Conservation (phyloP, 352 stramenopile genomes). For the Globisporangium splendens region DNA sequence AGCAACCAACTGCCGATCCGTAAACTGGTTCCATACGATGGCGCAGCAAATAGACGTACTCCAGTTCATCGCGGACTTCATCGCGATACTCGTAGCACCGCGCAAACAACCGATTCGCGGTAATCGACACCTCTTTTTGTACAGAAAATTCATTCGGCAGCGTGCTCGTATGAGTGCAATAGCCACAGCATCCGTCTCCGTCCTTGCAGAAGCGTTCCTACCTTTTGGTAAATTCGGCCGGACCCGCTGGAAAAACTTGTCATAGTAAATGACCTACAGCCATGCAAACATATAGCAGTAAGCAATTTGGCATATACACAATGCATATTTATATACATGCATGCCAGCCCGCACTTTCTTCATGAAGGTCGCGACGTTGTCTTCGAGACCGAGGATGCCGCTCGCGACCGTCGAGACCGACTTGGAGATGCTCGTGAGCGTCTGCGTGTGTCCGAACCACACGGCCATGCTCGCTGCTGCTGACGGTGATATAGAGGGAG, state of each 20-base stretch:
- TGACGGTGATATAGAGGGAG: no score
- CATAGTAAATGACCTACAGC: conserved; percentile 77
- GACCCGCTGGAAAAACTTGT: conserved; percentile 79
- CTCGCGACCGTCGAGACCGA: conserved; percentile 65
- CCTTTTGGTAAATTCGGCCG: conserved; percentile 43
- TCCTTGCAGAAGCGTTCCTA: no score
- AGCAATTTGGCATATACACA: neutral
- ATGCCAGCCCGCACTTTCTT: conserved; percentile 70
- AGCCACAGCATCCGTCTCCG: no score
- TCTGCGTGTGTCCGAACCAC: conserved; percentile 82
- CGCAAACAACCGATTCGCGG: conserved; percentile 52
- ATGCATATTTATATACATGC: neutral
- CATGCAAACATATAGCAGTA: conserved; percentile 1
- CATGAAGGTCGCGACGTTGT: conserved; percentile 83
- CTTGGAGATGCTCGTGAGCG: conserved; percentile 83
- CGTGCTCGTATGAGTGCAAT: no score
- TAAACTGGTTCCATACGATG: no score
- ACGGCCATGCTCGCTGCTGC: conserved; percentile 37
- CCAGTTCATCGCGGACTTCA: conserved; percentile 77
- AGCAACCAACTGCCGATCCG: neutral
- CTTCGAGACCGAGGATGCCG: conserved; percentile 69
- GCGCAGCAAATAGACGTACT: conserved; percentile 33
- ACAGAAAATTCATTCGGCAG: no score
- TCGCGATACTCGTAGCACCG: conserved; percentile 83
- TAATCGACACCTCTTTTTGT: conserved; percentile 55